Evolutionary conservation across 768 basidiomycete genomes (phyloP), one percentile per base, ranked within the genome.

Genomic region (Imleria badia): DNA sequence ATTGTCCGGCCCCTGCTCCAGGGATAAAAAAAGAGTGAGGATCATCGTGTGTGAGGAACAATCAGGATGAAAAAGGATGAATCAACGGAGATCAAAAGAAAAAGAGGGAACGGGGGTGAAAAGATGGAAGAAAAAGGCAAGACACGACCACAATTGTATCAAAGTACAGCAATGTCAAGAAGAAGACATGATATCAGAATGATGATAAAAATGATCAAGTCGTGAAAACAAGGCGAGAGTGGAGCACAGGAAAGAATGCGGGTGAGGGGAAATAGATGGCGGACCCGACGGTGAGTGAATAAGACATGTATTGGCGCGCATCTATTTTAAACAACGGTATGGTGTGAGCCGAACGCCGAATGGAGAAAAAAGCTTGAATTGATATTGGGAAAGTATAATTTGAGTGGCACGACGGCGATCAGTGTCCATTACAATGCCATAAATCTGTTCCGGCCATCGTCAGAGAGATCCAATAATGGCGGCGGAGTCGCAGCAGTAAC

Each of bases 401-500:
- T 36, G 61, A 48, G 51, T 30, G 58, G 26, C 41, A 56, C 43
- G 29, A 38, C 54, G 52, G 58, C 40, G 30, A 56, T 58, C 58
- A 55, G 41, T 49, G 43, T 54, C 55, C 55, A 48, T 55, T 45
- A 49, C 45, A 48, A 39, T 17, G 30, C 17, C 15, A n/a, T 10
- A 13, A 19, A 23, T 41, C 56, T 35, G 55, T 19, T 36, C 50
- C 40, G 40, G 40, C 19, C 54, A 33, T 60, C 50, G 39, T 62
- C 57, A 15, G 66, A 56, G 36, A 56, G 54, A 48, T 66, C 64
- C 56, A 59, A 59, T 26, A 53, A 26, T 8, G 62, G 55, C 15
- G 68, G 65, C 30, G 68, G 68, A 20, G 70, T 64, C n/a, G 63
- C 52, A 23, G 62, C 58, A 17, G 55, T 56, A 31, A 67, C 53